These are phyloP conservation scores for Tephrocybe sp. DNA, from an alignment of 768 basidiomycete genomes.

Conservation along the genomic window DNA sequence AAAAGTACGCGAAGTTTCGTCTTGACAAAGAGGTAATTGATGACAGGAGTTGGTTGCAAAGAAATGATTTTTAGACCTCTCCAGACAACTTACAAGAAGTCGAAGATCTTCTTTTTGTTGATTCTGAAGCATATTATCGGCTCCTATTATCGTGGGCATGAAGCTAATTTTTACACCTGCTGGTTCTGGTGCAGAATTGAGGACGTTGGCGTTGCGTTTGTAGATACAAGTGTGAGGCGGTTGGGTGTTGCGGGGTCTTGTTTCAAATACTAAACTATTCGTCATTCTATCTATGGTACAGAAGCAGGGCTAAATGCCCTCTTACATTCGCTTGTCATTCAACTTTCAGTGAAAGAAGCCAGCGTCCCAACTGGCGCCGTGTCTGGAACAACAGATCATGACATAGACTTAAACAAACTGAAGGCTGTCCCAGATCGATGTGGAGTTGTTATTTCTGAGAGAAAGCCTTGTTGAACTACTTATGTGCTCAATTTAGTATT, in stretches of 20 bases:
- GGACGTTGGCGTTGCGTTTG: slow-evolving; percentile 88
- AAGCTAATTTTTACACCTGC: slow-evolving; percentile 62
- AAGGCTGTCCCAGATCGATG: slow-evolving; percentile 87
- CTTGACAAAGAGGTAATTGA: slow-evolving; percentile 74
- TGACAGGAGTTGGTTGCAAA: not conserved
- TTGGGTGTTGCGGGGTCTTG: slow-evolving; percentile 91
- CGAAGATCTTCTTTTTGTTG: slow-evolving; percentile 84
- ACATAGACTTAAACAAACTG: slow-evolving; percentile 87
- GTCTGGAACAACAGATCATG: slow-evolving; percentile 73
- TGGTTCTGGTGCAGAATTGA: slow-evolving; percentile 58
- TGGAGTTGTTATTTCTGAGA: slow-evolving; percentile 85
- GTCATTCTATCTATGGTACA: too few species aligned
- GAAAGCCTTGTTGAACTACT: slow-evolving; percentile 70
- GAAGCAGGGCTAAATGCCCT: too few species aligned
- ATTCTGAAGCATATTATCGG: slow-evolving; percentile 76
- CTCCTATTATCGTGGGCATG: slow-evolving; percentile 89
- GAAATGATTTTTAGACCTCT: slow-evolving; percentile 35
- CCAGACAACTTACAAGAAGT: slow-evolving; percentile 70
- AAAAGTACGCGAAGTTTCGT: slow-evolving; percentile 73
- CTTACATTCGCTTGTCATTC: slow-evolving; percentile 85
- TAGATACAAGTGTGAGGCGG: slow-evolving; percentile 82
- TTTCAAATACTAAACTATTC: slow-evolving; percentile 72
- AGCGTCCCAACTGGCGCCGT: slow-evolving; percentile 76
- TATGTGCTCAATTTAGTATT: not conserved
- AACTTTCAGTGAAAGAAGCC: slow-evolving; percentile 96